phyloP scores from a whole-genome alignment of 495 filamentous ascomycete genomes.

The Beverwykella pulmonaria region DNA sequence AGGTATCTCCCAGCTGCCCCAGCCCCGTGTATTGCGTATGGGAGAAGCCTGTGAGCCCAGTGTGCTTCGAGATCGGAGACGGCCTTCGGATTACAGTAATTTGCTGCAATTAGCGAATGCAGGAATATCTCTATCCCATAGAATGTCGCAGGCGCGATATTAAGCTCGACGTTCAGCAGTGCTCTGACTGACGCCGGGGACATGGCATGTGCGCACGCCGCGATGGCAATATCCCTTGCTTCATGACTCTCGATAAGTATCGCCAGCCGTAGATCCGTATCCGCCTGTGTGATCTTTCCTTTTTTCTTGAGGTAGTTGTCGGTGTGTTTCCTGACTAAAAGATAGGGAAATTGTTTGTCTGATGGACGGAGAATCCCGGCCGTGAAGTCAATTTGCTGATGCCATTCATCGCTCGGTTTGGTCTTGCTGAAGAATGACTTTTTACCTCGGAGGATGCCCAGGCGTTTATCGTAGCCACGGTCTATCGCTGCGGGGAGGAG shows the following conservation, averaged over 20 bases:
- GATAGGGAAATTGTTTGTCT: slow-evolving; percentile 18
- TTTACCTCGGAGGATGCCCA: neutral
- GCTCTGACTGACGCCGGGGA: slow-evolving; percentile 21
- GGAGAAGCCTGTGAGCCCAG: slow-evolving; percentile 25
- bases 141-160: slow-evolving; percentile 27
- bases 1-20: slow-evolving; percentile 24
- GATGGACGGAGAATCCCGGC: slow-evolving; percentile 7
- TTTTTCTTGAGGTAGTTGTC: slow-evolving; percentile 36
- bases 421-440: slow-evolving; percentile 21
- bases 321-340: slow-evolving; percentile 18
- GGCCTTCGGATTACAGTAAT: slow-evolving; percentile 12
- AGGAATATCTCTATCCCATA: slow-evolving; percentile 30
- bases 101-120: slow-evolving; percentile 29
- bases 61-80: slow-evolving; percentile 30
- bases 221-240: slow-evolving; percentile 33
- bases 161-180: slow-evolving; percentile 30
- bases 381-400: slow-evolving; percentile 26
- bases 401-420: slow-evolving; percentile 33
- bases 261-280: slow-evolving; percentile 24
- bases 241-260: slow-evolving; percentile 31
- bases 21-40: slow-evolving; percentile 24
- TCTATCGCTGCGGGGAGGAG: neutral
- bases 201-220: slow-evolving; percentile 35
- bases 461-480: neutral
- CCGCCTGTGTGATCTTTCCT: slow-evolving; percentile 24